These are phyloP conservation scores for Mycena epipterygia DNA, from an alignment of 768 basidiomycete species.

Conservation along the genomic window DNA sequence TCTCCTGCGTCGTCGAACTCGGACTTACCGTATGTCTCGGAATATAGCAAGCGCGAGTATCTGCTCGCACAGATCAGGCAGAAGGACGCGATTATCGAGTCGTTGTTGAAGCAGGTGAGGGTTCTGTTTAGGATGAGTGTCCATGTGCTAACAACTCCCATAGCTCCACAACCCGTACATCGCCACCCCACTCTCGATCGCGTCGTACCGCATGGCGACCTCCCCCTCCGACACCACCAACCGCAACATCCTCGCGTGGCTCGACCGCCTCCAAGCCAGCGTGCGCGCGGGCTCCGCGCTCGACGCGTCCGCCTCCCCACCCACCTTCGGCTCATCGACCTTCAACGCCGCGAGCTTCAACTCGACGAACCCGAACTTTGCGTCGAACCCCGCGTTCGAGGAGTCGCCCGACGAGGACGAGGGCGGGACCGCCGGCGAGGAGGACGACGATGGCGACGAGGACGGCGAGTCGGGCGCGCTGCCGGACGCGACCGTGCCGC, in stretches of 20 bases:
- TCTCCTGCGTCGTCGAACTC: conserved; percentile 50
- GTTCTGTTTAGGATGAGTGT: neutral
- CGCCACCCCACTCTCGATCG: conserved; percentile 84
- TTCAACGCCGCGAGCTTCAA: conserved; percentile 16
- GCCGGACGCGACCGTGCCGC: conserved; percentile 80
- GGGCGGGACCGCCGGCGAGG: conserved; percentile 43
- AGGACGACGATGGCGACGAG: conserved; percentile 55
- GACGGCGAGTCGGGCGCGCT: conserved; percentile 61
- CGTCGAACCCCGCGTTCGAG: conserved; percentile 30
- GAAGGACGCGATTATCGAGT: conserved; percentile 90
- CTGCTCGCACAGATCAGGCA: conserved; percentile 88
- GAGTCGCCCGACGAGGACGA: conserved; percentile 8
- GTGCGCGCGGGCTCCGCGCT: conserved; percentile 62
- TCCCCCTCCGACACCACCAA: conserved; percentile 82
- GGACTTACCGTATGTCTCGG: conserved; percentile 55
- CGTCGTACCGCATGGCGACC: conserved; percentile 83
- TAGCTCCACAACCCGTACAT: conserved; percentile 86
- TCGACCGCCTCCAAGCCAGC: conserved; percentile 76
- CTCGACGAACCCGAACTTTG: conserved; percentile 22
- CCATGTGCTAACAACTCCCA: neutral
- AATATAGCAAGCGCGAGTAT: conserved; percentile 85
- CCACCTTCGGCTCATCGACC: conserved; percentile 2
- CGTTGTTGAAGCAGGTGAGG: conserved; percentile 82
- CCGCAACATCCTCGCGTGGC: conserved; percentile 78
- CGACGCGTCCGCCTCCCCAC: conserved; percentile 46